A percentile compares a stretch with the other conserved stretches of the same genome.
phyloP scores from a whole-genome alignment of 495 filamentous ascomycete species.

The Echria macrotheca region DNA sequence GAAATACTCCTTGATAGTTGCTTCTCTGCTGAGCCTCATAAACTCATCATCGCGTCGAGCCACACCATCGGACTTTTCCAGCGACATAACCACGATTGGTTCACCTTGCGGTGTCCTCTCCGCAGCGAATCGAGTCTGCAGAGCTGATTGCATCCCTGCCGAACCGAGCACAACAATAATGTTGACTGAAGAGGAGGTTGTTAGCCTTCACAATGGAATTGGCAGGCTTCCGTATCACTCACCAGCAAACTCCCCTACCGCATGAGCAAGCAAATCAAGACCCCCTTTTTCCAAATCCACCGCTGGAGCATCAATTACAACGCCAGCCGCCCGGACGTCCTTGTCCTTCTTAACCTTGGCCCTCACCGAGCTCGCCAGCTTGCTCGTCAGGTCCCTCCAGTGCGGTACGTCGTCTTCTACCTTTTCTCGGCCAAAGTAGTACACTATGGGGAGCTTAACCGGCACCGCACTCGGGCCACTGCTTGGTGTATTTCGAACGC shows the following conservation, averaged over 20 bases:
- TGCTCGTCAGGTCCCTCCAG: slow-evolving; percentile 67
- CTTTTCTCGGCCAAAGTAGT: slow-evolving; percentile 72
- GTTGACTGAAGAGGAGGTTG: slow-evolving; percentile 65
- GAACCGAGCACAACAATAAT: slow-evolving; percentile 80
- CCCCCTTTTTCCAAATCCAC: slow-evolving; percentile 53
- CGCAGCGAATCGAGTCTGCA: slow-evolving; percentile 65
- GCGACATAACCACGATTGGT: slow-evolving; percentile 63
- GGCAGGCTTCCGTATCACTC: no score
- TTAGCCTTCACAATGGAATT: no score
- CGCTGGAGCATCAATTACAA: slow-evolving; percentile 83
- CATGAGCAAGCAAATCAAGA: slow-evolving; percentile 68
- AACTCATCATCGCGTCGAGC: slow-evolving; percentile 74
- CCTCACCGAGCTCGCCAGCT: slow-evolving; percentile 73
- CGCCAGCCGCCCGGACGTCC: slow-evolving; percentile 61
- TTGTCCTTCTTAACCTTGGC: slow-evolving; percentile 75
- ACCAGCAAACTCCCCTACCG: slow-evolving; percentile 82
- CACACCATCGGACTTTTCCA: slow-evolving; percentile 84
- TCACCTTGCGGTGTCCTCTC: slow-evolving; percentile 57
- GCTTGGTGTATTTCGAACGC: slow-evolving; percentile 76
- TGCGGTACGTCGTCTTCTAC: slow-evolving; percentile 68
- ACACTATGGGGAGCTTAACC: slow-evolving; percentile 89
- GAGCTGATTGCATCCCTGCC: slow-evolving; percentile 70
- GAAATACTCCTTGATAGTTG: slow-evolving; percentile 85
- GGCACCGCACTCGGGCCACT: slow-evolving; percentile 82
- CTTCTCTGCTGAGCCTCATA: slow-evolving; percentile 63